phyloP scores from a whole-genome alignment of 371 early-diverging fungal genomes.

The Entomophthora muscae region DNA sequence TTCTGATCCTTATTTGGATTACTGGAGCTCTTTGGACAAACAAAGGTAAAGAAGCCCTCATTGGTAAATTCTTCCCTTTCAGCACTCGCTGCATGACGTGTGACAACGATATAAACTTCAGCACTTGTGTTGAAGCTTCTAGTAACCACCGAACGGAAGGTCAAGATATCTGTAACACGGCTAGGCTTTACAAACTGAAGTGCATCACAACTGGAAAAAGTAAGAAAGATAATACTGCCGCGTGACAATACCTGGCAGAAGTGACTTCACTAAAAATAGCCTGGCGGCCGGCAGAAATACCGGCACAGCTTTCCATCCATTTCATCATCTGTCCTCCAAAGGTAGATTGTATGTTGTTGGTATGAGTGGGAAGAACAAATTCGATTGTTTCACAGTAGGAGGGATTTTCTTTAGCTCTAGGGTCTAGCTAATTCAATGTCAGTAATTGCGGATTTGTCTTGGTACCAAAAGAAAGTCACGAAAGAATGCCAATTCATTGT shows the following conservation, averaged over 20 bases:
- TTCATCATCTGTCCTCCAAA: constrained; percentile 65
- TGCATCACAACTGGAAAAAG: constrained; percentile 19
- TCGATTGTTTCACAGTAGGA: constrained; percentile 37
- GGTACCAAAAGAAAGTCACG: not conserved
- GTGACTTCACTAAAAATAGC: constrained; percentile 8
- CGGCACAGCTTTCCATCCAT: constrained; percentile 52
- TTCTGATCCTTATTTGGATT: not conserved
- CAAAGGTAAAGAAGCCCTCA: constrained; percentile 9
- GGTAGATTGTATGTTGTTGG: constrained; percentile 44
- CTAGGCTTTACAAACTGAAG: constrained; percentile 29
- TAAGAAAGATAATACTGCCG: not conserved
- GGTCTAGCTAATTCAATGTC: not conserved
- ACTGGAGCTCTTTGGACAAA: not conserved
- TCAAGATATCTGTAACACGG: constrained; percentile 32
- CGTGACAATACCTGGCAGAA: constrained; percentile 3
- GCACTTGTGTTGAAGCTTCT: constrained; percentile 27
- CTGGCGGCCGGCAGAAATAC: constrained; percentile 41
- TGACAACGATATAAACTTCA: constrained; percentile 27
- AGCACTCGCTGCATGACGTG: not conserved
- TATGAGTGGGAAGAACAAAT: constrained; percentile 55
- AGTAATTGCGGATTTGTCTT: not conserved
- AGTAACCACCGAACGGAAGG: constrained; percentile 29
- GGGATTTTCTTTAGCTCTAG: not conserved
- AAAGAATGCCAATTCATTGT: not conserved
- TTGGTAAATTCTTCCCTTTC: constrained; percentile 3